Base-by-base conservation (phyloP, 2,329 filamentous ascomycete species). In the Nothopassalora personata region DNA sequence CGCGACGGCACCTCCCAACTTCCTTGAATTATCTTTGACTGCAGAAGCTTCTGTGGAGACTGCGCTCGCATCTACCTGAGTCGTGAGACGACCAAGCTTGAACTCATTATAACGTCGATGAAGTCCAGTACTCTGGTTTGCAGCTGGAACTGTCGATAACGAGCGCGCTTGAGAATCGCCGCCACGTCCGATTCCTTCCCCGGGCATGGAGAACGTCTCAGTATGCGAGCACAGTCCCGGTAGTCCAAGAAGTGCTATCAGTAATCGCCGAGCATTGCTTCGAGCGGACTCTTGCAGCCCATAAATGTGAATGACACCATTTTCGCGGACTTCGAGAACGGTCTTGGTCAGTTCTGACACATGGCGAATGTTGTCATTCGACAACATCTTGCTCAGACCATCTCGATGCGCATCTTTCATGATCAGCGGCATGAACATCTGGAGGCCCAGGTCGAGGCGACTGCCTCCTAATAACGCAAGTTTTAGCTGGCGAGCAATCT, bases 401-500 rank as follows among this genome's bases (percentile, higher is more conserved):
- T 46, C 34, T 54, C 15, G 33, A 39, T 67, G 60, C n/a, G 64
- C 56, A 18, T 62, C 51, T 27, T 46, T 58, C 49, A 66, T 66
- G 13, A 33, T 19, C 47, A 49, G 13, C 39, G 45, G 43, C 27
- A 46, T 27, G 43, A 68, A 62, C 3, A 45, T 27, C 5, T 54
- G 51, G 27, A 70, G 56, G 36, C 63, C 47, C 5, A 70, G 27
- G 11, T 60, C 57, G 5, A 64, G 57, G 5, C 54, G 58, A 45
- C 51, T 36, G 7, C 65, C 60, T 1, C 56, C 43, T 28, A 59
- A 43, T 15, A 71, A 50, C n/a, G 60, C 60, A 23, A 59, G 51
- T 51, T 67, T 57, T 28, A 72, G 49, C 36, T 63, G 60, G 13
- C 58, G 57, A 10, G 66, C 68, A 43, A 68, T 61, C 36, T 70